Evolutionary conservation across 2,329 filamentous ascomycete genomes (phyloP).

Genomic region (Annulohypoxylon truncatum): DNA sequence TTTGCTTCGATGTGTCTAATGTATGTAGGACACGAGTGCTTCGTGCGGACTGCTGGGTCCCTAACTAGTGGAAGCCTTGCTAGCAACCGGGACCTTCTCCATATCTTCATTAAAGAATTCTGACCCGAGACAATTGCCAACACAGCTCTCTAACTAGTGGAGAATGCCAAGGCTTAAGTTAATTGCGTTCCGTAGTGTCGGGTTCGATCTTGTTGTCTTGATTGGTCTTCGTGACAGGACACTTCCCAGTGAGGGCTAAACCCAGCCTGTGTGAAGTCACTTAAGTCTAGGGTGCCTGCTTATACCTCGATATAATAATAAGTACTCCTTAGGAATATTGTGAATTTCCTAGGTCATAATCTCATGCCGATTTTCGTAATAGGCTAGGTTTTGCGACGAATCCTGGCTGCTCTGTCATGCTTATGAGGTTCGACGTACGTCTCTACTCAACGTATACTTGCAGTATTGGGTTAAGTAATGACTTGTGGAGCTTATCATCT

Average conservation of each 20-base stretch:
- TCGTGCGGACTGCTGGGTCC: constrained; percentile 8
- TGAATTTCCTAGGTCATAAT: not conserved
- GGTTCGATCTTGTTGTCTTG: constrained; percentile 22
- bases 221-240: constrained; percentile 31
- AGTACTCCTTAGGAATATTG: constrained; percentile 2
- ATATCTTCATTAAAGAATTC: constrained; percentile 38
- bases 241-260: constrained; percentile 27
- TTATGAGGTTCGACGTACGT: not conserved
- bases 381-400: constrained; percentile 6
- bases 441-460: not conserved
- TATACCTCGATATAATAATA: constrained; percentile 21
- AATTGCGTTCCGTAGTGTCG: constrained; percentile 38
- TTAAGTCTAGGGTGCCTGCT: constrained; percentile 24
- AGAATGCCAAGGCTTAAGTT: constrained; percentile 34
- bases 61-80: constrained; percentile 24
- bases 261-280: constrained; percentile 25
- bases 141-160: constrained; percentile 34
- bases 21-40: constrained; percentile 5
- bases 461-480: constrained; percentile 6
- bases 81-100: constrained; percentile 11
- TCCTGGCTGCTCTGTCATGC: constrained; percentile 12
- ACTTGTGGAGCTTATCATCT: constrained; percentile 1
- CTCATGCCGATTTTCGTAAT: constrained; percentile 8
- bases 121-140: constrained; percentile 36
- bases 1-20: constrained; percentile 2